These are phyloP conservation scores for Aureobasidium sp. DNA, from an alignment of 2,329 filamentous ascomycete genomes.

Conservation along the genomic window DNA sequence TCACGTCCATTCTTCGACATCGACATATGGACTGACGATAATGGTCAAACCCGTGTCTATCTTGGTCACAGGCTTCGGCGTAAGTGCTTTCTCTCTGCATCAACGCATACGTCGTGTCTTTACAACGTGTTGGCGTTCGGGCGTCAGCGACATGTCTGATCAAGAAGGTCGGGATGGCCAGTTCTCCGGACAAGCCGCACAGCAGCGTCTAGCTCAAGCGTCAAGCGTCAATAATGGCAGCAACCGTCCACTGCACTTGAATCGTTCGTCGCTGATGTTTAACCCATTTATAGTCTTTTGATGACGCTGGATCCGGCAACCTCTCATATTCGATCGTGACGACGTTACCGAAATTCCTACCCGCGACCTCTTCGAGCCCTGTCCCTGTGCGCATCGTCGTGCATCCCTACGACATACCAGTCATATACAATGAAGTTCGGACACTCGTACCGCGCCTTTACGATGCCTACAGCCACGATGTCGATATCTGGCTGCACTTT, in stretches of 20 bases:
- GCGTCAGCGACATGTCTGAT: not conserved
- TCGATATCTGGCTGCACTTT: constrained; percentile 68
- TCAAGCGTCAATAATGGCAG: not conserved
- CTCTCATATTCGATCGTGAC: constrained; percentile 74
- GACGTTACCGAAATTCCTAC: constrained; percentile 59
- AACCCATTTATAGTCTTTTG: constrained; percentile 59
- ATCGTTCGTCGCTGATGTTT: constrained; percentile 12
- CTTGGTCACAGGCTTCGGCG: constrained; percentile 41
- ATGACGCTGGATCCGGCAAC: constrained; percentile 61
- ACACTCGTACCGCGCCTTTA: constrained; percentile 58
- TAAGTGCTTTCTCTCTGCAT: constrained; percentile 23
- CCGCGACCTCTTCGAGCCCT: constrained; percentile 28
- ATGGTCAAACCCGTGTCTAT: constrained; percentile 33
- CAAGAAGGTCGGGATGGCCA: not conserved
- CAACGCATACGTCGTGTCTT: not conserved
- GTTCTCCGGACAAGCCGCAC: not conserved
- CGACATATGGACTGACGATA: not conserved
- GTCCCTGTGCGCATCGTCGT: constrained; percentile 54
- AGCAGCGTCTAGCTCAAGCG: not conserved
- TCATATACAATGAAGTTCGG: constrained; percentile 63
- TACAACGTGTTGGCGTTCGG: not conserved
- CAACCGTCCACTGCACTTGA: not conserved
- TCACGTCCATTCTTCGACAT: not conserved
- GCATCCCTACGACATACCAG: constrained; percentile 61
- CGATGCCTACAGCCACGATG: constrained; percentile 36